phyloP scores from a whole-genome alignment of 257 asterid species.

The Pogostemon cablin region DNA sequence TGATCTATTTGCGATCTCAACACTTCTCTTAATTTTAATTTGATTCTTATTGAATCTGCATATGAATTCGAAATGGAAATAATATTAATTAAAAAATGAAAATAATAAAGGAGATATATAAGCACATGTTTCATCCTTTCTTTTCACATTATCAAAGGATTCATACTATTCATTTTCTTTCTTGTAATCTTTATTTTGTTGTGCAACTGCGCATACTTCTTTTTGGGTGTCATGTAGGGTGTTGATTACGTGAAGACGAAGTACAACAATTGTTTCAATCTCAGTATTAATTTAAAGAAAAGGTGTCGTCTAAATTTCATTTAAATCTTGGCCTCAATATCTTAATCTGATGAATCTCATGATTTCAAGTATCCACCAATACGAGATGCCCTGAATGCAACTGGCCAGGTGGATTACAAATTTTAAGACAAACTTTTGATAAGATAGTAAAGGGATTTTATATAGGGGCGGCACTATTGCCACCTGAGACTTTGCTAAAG shows the following conservation, averaged over 20 bases:
- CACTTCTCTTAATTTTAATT: no score
- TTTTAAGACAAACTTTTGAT: no score
- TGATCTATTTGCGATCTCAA: no score
- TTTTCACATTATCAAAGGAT: neutral
- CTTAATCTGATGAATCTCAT: conserved; percentile 23
- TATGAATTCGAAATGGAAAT: no score
- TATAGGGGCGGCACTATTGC: no score
- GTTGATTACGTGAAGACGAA: conserved; percentile 73
- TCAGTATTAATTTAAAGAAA: conserved; percentile 71
- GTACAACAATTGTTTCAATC: conserved; percentile 97
- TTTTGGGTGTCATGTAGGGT: conserved; percentile 50
- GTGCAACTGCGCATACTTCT: neutral
- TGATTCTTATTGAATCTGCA: no score
- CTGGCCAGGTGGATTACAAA: conserved; percentile 44
- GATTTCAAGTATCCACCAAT: conserved; percentile 86
- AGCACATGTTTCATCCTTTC: no score
- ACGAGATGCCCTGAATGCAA: conserved; percentile 96
- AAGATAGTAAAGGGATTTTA: no score
- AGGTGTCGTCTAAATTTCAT: conserved; percentile 49
- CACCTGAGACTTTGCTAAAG: no score
- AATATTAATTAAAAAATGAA: no score
- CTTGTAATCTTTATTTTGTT: conserved; percentile 9
- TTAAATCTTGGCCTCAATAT: conserved; percentile 5
- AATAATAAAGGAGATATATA: no score
- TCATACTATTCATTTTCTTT: no score